phyloP scores from a whole-genome alignment of 23 red algal species.

The Gracilaria domingensis region DNA sequence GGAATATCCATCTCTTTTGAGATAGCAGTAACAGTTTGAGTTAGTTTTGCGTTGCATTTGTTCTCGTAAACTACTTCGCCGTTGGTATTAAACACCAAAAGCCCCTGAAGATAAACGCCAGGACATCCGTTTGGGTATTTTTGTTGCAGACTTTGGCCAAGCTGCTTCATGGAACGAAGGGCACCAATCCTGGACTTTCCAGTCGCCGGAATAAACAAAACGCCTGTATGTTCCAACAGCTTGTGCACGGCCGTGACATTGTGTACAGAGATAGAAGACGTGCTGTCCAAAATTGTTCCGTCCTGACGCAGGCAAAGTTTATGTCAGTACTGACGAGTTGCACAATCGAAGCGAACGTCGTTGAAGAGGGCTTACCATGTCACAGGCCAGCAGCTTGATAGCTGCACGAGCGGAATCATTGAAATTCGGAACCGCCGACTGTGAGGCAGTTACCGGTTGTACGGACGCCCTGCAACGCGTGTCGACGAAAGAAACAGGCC shows the following conservation, averaged over 20 bases:
- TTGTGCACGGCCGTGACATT: slow-evolving; percentile 36
- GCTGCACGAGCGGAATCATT: background rate
- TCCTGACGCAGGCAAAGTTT: slow-evolving; percentile 8
- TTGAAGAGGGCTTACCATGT: slow-evolving; percentile 56
- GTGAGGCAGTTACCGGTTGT: background rate
- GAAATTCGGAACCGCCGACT: background rate
- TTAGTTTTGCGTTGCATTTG: slow-evolving; percentile 56
- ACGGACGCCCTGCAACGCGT: background rate
- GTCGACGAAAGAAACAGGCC: background rate
- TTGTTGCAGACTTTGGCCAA: slow-evolving; percentile 57
- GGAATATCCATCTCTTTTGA: slow-evolving; percentile 57
- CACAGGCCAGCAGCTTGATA: slow-evolving; percentile 63
- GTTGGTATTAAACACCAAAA: slow-evolving; percentile 70
- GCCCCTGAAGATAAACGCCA: slow-evolving; percentile 93
- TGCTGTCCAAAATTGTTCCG: slow-evolving; percentile 53
- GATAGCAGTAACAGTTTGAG: slow-evolving; percentile 39
- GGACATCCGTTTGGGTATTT: slow-evolving; percentile 67
- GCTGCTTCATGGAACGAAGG: slow-evolving; percentile 63
- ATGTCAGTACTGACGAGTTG: background rate
- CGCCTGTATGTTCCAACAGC: slow-evolving; percentile 30
- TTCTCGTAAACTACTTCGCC: slow-evolving; percentile 81
- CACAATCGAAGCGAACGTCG: background rate
- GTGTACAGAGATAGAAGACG: background rate
- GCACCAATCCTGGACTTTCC: slow-evolving; percentile 90
- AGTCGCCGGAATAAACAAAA: slow-evolving; percentile 83